phyloP scores from a whole-genome alignment of 176 grass and related monocot species.

The Bolboschoenus planiculmis region DNA sequence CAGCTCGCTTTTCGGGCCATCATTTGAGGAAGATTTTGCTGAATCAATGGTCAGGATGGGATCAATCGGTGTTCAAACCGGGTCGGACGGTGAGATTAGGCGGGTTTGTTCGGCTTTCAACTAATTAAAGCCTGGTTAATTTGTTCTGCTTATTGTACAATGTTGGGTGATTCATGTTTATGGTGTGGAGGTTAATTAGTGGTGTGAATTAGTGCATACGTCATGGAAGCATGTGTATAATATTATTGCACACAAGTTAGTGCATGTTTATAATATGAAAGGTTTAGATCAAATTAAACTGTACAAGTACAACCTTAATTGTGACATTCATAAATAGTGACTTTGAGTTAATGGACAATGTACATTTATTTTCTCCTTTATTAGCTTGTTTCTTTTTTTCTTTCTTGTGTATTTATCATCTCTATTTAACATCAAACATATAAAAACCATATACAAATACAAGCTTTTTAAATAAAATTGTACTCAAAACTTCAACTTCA shows the following conservation, averaged over 20 bases:
- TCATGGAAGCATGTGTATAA: conserved; percentile 17
- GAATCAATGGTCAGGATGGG: conserved; percentile 81
- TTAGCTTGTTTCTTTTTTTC: background rate
- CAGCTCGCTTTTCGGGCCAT: conserved; percentile 37
- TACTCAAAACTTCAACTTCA: background rate
- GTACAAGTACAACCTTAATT: background rate
- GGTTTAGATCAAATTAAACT: background rate
- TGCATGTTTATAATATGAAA: conserved; percentile 23
- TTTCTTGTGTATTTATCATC: background rate
- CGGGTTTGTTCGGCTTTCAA: conserved; percentile 82
- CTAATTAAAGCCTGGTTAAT: conserved; percentile 32
- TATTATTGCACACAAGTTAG: conserved; percentile 18
- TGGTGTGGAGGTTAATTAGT: background rate
- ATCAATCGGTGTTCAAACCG: conserved; percentile 46
- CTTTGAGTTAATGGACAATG: background rate
- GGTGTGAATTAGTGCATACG: conserved; percentile 16
- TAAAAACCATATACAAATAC: background rate
- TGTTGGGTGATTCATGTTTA: conserved; percentile 20
- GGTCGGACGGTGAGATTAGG: conserved; percentile 45
- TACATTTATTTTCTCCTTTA: background rate
- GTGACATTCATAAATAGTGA: background rate
- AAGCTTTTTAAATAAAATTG: background rate
- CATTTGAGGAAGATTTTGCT: conserved; percentile 61
- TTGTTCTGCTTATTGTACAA: background rate
- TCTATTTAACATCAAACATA: background rate